Base-by-base conservation (phyloP, 169 alveolate species). In the Amoebophrya sp. region DNA sequence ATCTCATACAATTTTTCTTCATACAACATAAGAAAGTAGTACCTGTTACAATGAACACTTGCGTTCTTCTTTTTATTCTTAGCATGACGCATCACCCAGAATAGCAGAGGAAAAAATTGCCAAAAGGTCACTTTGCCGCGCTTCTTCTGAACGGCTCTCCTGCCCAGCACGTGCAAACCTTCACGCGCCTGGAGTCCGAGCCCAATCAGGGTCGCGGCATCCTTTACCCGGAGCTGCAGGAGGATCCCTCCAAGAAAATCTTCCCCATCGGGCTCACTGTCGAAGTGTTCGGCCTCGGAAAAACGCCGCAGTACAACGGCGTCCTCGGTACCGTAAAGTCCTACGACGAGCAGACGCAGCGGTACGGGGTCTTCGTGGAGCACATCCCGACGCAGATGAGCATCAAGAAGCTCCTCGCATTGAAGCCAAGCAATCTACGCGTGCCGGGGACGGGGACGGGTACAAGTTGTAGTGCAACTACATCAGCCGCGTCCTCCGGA, bases 221-320 rank as follows among this genome's bases (percentile, higher is more conserved):
- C 90, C 67, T 88, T 0, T 45, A n/a, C 1, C 69, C 40, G 31
- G 90, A 88, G n/a, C 31, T 88, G 40, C 31, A 40, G 34, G 90
- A n/a, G n/a, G n/a, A n/a, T n/a, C n/a, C 40, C 67, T 34, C 40
- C 29, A 7, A 45, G 0, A 10, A 40, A 1, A 23, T 58, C 26
- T 88, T 88, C 23, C 45, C 58, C 41, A 41, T 41, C 41, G 90
- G 90, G 5, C 41, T 41, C 41, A 2, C 78, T 13, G 90, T 88
- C 20, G 70, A 41, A 26, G 69, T 88, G 4, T 41, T 58, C 40
- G 90, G 90, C 4, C 90, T 88, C 41, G 70, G 29, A 0, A 88
- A 88, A 26, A 58, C 90, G 26, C 90, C 45, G 41, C 90, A 88
- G 42, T 88, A 88, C 69, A 88, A 88, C 70, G 70, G 70, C 41